phyloP scores from a whole-genome alignment of 1,284 basidiomycete species.

The Melampsora occidentalis region DNA sequence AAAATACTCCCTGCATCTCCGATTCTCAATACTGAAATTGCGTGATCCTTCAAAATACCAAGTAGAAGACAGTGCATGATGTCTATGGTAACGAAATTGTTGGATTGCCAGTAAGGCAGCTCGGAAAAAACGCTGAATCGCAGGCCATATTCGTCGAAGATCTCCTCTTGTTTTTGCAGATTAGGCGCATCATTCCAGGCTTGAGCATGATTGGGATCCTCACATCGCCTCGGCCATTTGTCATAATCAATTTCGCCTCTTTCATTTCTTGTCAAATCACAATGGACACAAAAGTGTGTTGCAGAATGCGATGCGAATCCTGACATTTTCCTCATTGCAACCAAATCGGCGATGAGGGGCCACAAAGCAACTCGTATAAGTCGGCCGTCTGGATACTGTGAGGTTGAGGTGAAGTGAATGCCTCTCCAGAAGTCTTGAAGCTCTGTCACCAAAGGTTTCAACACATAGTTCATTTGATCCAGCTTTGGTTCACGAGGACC shows the following conservation, averaged over 20 bases:
- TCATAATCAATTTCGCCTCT: neutral
- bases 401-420: neutral
- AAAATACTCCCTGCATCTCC: constrained; percentile 9
- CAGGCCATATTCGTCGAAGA: constrained; percentile 5
- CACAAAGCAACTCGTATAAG: too few relatives aligned
- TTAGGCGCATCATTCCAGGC: neutral
- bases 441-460: constrained; percentile 2
- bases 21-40: constrained; percentile 6
- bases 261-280: neutral
- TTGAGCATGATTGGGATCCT: neutral
- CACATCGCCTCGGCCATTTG: neutral
- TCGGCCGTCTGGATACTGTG: neutral
- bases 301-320: constrained; percentile 22
- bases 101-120: constrained; percentile 25
- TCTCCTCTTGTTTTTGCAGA: neutral
- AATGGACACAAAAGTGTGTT: constrained; percentile 10
- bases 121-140: constrained; percentile 21
- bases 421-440: constrained; percentile 10
- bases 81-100: constrained; percentile 13
- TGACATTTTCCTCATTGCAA: too few relatives aligned
- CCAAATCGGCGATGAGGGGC: too few relatives aligned
- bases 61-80: constrained; percentile 32
- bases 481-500: constrained; percentile 22
- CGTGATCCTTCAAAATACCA: constrained; percentile 24
- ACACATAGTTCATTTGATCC: neutral